These are phyloP conservation scores for Eucalyptus regnans DNA, from an alignment of 345 rosid genomes.

Conservation along the genomic window DNA sequence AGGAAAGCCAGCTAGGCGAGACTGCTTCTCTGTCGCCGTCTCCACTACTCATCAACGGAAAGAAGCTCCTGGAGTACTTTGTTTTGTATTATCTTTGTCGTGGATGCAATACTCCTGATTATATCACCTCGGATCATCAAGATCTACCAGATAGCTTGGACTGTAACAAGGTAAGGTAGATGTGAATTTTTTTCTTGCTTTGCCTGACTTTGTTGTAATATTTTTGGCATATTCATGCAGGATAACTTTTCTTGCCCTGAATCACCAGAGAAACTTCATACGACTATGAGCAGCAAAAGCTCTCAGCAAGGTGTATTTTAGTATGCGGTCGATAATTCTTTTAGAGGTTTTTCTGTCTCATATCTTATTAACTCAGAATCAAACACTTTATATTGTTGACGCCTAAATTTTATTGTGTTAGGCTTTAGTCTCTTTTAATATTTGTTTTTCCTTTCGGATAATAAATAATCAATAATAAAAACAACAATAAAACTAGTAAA, in stretches of 20 bases:
- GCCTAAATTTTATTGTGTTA: too few species aligned
- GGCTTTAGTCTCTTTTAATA: too few species aligned
- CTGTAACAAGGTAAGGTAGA: constrained; percentile 33
- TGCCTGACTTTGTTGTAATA: not conserved
- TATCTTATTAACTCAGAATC: too few species aligned
- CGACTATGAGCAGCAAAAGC: constrained; percentile 39
- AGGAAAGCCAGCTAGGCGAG: not conserved
- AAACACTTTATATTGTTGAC: too few species aligned
- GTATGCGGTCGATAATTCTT: too few species aligned
- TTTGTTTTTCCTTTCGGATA: too few species aligned
- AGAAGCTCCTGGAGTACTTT: not conserved
- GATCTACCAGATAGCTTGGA: constrained; percentile 37
- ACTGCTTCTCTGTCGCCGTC: not conserved
- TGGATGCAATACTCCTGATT: constrained; percentile 79
- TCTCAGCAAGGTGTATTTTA: constrained; percentile 49
- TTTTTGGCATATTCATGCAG: constrained; percentile 15
- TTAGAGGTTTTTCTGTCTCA: too few species aligned
- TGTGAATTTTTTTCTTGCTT: not conserved
- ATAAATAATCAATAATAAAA: too few species aligned
- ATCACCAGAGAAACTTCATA: constrained; percentile 62
- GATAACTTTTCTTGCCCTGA: constrained; percentile 65
- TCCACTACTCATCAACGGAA: not conserved
- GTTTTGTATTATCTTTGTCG: not conserved
- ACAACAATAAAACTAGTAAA: too few species aligned
- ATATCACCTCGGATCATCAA: constrained; percentile 77